Conservation (phyloP, 306 rosid genomes). For the Luffa acutangula region DNA sequence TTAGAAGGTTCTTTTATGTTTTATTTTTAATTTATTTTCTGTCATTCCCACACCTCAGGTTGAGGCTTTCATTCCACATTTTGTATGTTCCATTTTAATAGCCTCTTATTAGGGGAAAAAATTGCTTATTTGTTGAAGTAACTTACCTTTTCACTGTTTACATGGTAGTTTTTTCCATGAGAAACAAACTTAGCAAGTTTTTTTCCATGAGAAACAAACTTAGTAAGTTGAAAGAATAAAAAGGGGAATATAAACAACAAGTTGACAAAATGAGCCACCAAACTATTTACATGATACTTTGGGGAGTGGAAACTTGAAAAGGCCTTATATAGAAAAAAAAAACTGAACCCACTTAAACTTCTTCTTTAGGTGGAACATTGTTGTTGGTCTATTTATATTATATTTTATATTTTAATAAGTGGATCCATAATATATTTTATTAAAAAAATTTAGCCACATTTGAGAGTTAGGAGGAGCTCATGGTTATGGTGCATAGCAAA, state of each 20-base stretch:
- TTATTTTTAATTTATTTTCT: too few species aligned
- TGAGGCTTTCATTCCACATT: not conserved
- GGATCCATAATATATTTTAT: not conserved
- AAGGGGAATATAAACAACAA: too few species aligned
- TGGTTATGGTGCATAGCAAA: not conserved
- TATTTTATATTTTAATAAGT: too few species aligned
- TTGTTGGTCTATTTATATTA: not conserved
- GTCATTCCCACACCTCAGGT: not conserved
- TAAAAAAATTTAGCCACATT: not conserved
- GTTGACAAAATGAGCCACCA: too few species aligned
- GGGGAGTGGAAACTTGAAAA: not conserved
- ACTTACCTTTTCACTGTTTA: not conserved
- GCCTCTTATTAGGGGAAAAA: not conserved
- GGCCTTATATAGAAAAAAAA: not conserved
- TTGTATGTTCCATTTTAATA: too few species aligned
- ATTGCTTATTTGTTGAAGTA: not conserved
- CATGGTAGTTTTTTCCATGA: too few species aligned
- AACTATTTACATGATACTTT: not conserved
- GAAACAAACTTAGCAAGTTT: too few species aligned
- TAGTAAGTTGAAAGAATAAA: too few species aligned
- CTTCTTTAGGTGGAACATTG: not conserved
- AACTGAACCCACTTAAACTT: not conserved
- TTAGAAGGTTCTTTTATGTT: too few species aligned
- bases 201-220: too few species aligned
- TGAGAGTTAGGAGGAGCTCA: not conserved